Evolutionary conservation across 257 asterid genomes (phyloP), one percentile per base, ranked within the genome.

Genomic region (Plantago ovata): DNA sequence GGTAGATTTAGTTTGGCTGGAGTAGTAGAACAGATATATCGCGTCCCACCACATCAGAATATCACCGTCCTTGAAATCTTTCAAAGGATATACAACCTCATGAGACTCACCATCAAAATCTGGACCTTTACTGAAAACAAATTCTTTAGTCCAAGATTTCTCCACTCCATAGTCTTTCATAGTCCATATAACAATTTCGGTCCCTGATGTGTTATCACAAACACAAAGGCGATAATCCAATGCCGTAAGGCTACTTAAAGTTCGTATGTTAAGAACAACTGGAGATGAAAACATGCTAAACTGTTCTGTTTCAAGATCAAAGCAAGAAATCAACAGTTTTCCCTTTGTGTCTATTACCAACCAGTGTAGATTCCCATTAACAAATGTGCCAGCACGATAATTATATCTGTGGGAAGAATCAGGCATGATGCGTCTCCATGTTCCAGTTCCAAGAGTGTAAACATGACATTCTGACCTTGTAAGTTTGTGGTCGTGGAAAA

Each of bases 351-450:
- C 79, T 1, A 8, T n/a, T 3, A 62, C 71, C n/a, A 80, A 50
- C 87, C 87, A 77, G n/a, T 80, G 79, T 6, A 80, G 67, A 43
- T 72, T 74, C 1, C 81, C 84, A 6, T 72, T 72, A 10, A 72
- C 9, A 40, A 60, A 67, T 1, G 57, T 40, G 5, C 77, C 76
- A 9, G 10, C 15, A 36, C 2, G 4, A 19, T 1, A 8, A 39
- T 2, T 39, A 10, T 56, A 56, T 14, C 38, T n/a, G 10, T 11
- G 16, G 10, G 10, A 21, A 12, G 56, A 12, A 10, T 43, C 53
- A 10, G 52, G 2, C 18, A 7, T 62, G 7, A 74, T 24, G 19
- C 42, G 44, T 43, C 73, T 61, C 81, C 86, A 80, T 0, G 56
- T 44, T 16, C 77, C 74, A 11, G 68, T 72, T 55, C 84, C 86